Percentiles rank a stretch among this genome's conserved stretches.
These are phyloP conservation scores for Fusarium dimerum DNA, from an alignment of 2,329 filamentous ascomycete genomes.

Conservation along the genomic window DNA sequence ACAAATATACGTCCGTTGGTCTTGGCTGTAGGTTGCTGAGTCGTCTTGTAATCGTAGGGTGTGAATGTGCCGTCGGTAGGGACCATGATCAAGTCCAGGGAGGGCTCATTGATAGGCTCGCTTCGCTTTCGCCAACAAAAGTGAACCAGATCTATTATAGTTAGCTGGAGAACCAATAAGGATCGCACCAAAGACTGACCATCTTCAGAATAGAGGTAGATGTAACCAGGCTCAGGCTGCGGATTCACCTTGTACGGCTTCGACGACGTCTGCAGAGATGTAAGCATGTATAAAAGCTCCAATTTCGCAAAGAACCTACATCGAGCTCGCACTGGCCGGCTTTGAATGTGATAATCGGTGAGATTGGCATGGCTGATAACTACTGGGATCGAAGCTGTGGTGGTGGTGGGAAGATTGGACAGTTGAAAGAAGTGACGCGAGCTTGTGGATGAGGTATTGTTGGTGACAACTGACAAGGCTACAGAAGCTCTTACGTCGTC, in stretches of 20 bases:
- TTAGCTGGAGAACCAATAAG: background rate
- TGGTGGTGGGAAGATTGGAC: slow-evolving; percentile 8
- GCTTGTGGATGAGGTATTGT: slow-evolving; percentile 6
- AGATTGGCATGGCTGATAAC: slow-evolving; percentile 67
- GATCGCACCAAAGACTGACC: slow-evolving; percentile 48
- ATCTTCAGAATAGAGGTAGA: slow-evolving; percentile 93
- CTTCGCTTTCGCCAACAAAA: slow-evolving; percentile 94
- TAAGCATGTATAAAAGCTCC: slow-evolving; percentile 15
- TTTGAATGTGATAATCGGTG: slow-evolving; percentile 93
- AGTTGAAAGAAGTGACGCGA: slow-evolving; percentile 6
- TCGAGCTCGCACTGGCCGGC: slow-evolving; percentile 85
- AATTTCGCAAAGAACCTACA: slow-evolving; percentile 51
- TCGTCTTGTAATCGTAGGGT: slow-evolving; percentile 68
- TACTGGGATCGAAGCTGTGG: slow-evolving; percentile 1
- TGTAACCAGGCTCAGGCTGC: slow-evolving; percentile 73
- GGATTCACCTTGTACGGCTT: slow-evolving; percentile 73
- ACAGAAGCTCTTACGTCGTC: slow-evolving; percentile 44
- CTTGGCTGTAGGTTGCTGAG: slow-evolving; percentile 59
- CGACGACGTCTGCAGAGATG: slow-evolving; percentile 43
- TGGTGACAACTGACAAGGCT: slow-evolving; percentile 31
- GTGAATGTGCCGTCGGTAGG: slow-evolving; percentile 85
- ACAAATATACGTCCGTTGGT: slow-evolving; percentile 89
- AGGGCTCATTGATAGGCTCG: slow-evolving; percentile 68
- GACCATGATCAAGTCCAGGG: slow-evolving; percentile 91
- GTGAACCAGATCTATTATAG: slow-evolving; percentile 76